A percentile compares a stretch with the other conserved stretches of the same genome.
Evolutionary conservation across 495 filamentous ascomycete genomes (phyloP).

Genomic region (Lepidopterella palustris): DNA sequence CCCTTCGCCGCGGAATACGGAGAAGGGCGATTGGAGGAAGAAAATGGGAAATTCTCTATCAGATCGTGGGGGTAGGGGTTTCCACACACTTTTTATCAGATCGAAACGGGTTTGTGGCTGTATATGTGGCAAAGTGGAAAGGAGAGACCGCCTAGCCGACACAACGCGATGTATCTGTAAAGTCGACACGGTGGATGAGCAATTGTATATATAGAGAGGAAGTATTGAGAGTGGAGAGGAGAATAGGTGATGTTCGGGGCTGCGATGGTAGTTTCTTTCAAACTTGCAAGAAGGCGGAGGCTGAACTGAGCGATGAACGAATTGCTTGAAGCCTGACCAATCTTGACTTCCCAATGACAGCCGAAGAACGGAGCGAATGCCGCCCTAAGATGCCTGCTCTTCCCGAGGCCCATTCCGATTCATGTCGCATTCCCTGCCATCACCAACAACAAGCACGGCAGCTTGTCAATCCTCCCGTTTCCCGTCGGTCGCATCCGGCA

Average conservation of each 20-base stretch:
- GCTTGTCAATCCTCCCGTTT: too few species aligned
- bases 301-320: neutral
- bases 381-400: too few species aligned
- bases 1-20: slow-evolving; percentile 15
- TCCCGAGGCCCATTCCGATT: neutral
- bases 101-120: neutral
- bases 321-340: neutral
- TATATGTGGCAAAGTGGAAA: slow-evolving; percentile 12
- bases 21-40: slow-evolving; percentile 11
- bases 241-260: slow-evolving; percentile 1
- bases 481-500: too few species aligned
- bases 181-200: slow-evolving; percentile 6
- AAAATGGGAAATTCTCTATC: slow-evolving; percentile 18
- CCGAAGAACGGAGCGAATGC: neutral
- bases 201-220: neutral
- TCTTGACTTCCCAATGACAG: neutral
- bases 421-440: neutral
- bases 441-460: neutral
- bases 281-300: slow-evolving; percentile 5
- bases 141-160: slow-evolving; percentile 4
- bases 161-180: neutral
- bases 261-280: too few species aligned
- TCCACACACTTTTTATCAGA: slow-evolving; percentile 10
- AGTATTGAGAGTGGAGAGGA: neutral
- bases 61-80: slow-evolving; percentile 19